Evolutionary conservation across 352 stramenopile species (phyloP).

Genomic region (Pythium phragmiticola): DNA sequence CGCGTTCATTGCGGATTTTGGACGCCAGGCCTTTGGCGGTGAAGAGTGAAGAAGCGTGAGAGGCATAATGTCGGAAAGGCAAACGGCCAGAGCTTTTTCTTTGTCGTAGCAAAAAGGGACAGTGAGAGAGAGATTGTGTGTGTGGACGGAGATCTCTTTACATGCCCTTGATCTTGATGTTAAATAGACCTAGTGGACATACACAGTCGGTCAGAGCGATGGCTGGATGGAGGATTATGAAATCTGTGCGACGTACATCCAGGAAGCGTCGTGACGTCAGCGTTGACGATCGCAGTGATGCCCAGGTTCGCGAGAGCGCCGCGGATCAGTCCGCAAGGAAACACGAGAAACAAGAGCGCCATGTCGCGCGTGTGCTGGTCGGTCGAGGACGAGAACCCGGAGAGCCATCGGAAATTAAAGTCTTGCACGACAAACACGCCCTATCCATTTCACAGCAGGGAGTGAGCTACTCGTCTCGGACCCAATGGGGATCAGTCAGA

Average conservation of each 20-base stretch:
- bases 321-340: conserved; percentile 95
- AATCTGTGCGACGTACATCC: conserved; percentile 70
- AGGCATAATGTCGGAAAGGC: not conserved
- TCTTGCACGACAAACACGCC: conserved; percentile 96
- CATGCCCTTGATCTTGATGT: conserved; percentile 88
- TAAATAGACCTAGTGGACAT: conserved; percentile 76
- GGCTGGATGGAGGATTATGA: not conserved
- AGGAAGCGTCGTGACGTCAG: conserved; percentile 90
- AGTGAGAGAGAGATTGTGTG: too few species aligned
- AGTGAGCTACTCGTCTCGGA: not conserved
- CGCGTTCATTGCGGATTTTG: conserved; percentile 86
- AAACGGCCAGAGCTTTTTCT: not conserved
- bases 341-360: conserved; percentile 92
- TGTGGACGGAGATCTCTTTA: not conserved
- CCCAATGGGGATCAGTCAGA: not conserved
- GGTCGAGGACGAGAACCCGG: conserved; percentile 70
- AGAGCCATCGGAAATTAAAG: conserved; percentile 92
- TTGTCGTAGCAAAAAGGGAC: not conserved
- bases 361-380: conserved; percentile 88
- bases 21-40: conserved; percentile 41
- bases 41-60: conserved; percentile 8
- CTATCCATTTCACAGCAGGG: conserved; percentile 18
- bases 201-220: conserved; percentile 5
- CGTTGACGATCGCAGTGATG: conserved; percentile 94
- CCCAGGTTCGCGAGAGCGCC: conserved; percentile 94